Evolutionary conservation across 768 basidiomycete species (phyloP), one percentile per base, ranked within the genome.

Genomic region (Xerocomellus intermedius): DNA sequence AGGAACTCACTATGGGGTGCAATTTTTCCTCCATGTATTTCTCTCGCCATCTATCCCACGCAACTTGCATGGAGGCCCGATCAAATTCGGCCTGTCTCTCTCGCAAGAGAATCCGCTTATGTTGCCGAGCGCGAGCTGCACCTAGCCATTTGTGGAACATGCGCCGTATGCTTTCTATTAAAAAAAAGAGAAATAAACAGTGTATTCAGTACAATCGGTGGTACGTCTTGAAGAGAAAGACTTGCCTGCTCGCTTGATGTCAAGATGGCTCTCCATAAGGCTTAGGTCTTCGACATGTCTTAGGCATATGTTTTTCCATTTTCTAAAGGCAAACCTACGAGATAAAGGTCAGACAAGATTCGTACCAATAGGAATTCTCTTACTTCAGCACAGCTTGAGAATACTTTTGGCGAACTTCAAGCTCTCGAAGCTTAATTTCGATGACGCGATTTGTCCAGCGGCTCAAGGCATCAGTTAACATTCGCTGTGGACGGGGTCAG

Each of bases 41-140:
- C 51, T 87, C 89, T 64, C 84, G 75, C 92, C 92, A 94, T 63
- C 76, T 85, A 51, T 91, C 87, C 90, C 90, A 93, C 16, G 80
- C 81, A 30, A 71, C 74, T 32, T 79, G 76, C 30, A 86, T 71
- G 26, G 76, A 64, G 14, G 74, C 73, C 14, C 78, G 72, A 58
- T 82, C 78, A 58, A 89, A 75, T 57, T 89, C 82, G 28, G 82
- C 78, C 63, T 89, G 86, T 57, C 79, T 83, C 50, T 79, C 77
- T 52, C 80, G 80, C 43, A 93, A 73, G 16, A 78, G 73, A 24
- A 79, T 63, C 13, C 87, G 81, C 43, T 86, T 78, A 56, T 85
- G 82, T n/a, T 82, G 80, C 39, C 81, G 75, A 32, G 80, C 76
- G 37, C 86, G 82, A 36, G 87, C 76, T 4, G 78, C 78, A 26